These are phyloP conservation scores for Lentinus brumalis DNA, from an alignment of 768 basidiomycete species.

Conservation along the genomic window DNA sequence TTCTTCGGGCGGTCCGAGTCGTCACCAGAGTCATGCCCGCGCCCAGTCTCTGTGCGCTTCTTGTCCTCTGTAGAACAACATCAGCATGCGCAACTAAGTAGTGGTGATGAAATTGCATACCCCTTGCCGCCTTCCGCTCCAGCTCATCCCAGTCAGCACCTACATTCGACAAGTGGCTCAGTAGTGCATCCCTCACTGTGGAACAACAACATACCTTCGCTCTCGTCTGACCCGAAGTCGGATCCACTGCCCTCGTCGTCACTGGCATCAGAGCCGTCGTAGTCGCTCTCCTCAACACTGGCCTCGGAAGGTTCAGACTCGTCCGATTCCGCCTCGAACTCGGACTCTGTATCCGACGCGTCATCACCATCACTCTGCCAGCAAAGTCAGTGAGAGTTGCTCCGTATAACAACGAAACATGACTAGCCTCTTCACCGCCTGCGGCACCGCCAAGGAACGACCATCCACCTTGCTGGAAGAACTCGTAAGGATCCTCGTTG, in stretches of 20 bases:
- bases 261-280: constrained; percentile 49
- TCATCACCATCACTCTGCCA: constrained; percentile 58
- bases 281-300: constrained; percentile 57
- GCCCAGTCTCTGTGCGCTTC: constrained; percentile 38
- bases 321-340: constrained; percentile 56
- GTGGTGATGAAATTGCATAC: constrained; percentile 38
- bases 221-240: constrained; percentile 60
- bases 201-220: constrained; percentile 48
- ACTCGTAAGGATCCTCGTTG: constrained; percentile 92
- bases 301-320: constrained; percentile 44
- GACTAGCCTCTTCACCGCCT: constrained; percentile 65
- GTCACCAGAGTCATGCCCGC: constrained; percentile 42
- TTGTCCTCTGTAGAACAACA: constrained; percentile 43
- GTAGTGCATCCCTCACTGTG: background rate
- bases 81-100: background rate
- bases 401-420: background rate
- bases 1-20: constrained; percentile 46
- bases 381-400: background rate
- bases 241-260: constrained; percentile 67
- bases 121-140: constrained; percentile 88
- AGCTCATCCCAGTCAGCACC: constrained; percentile 97
- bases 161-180: constrained; percentile 21
- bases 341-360: constrained; percentile 68
- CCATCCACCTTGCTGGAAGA: constrained; percentile 98
- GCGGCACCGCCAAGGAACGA: constrained; percentile 75